These are phyloP conservation scores for Psidium guajava DNA, from an alignment of 345 rosid genomes.

Conservation along the genomic window DNA sequence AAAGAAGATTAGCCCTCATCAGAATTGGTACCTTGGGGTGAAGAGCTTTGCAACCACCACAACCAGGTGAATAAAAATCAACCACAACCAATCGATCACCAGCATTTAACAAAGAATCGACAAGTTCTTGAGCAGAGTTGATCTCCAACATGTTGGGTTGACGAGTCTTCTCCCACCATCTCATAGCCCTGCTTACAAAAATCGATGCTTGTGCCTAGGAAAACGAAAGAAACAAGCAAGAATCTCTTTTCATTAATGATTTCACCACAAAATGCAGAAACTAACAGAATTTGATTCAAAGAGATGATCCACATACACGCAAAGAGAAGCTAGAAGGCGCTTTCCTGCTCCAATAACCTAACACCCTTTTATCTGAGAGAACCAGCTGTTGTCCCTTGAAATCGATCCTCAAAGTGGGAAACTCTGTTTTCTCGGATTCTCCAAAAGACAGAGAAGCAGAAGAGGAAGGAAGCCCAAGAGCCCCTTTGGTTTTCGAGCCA, in stretches of 20 bases:
- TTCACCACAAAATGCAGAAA: neutral
- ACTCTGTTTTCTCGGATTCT: constrained; percentile 13
- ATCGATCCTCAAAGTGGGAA: constrained; percentile 14
- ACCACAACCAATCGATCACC: constrained; percentile 56
- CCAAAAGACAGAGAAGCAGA: constrained; percentile 1
- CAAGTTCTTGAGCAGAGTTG: constrained; percentile 53
- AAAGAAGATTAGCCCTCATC: neutral
- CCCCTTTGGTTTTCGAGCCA: constrained; percentile 5
- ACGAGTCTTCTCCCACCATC: constrained; percentile 76
- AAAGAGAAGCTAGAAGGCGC: constrained; percentile 12
- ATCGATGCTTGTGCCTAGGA: constrained; percentile 15
- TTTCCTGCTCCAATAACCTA: constrained; percentile 14
- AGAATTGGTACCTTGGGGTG: constrained; percentile 50
- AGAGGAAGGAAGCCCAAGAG: constrained; percentile 13
- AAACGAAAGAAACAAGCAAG: neutral
- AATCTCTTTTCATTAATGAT: neutral
- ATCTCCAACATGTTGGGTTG: constrained; percentile 59
- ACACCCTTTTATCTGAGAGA: constrained; percentile 16
- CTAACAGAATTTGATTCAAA: neutral
- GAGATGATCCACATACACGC: constrained; percentile 20
- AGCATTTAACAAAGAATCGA: constrained; percentile 33
- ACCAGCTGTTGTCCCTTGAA: constrained; percentile 21
- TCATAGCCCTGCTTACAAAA: constrained; percentile 34
- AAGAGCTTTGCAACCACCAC: constrained; percentile 85
- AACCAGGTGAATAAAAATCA: constrained; percentile 69